Evolutionary conservation across 306 rosid genomes (phyloP), one percentile per base, ranked within the genome.

Genomic region (Abrus precatorius): DNA sequence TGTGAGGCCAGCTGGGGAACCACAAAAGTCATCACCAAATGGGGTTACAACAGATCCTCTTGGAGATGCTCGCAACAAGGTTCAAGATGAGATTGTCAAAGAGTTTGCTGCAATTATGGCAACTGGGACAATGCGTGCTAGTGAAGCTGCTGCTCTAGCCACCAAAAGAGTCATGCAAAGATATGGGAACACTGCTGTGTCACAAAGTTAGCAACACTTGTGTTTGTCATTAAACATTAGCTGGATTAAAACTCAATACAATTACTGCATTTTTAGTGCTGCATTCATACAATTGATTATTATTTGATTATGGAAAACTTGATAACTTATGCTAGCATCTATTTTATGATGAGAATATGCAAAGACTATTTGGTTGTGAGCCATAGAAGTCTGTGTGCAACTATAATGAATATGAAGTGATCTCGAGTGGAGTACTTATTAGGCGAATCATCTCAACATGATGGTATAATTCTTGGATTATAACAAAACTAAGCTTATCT

Each of bases 91-190:
- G 89, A 93, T 93, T 6, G 50, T 77, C 1, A 80, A 75, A 30
- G 99, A 96, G 80, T 96, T 93, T 85, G 92, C 91, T 5, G 90
- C 97, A 4, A 86, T 93, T 50, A 96, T 93, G 99, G 97, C 93
- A 3, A 87, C 91, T 0, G 98, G 98, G 40, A 89, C 99, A 11
- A 61, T 93, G 86, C 97, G 97, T 3, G 99, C 98, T 1, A 93
- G 99, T 12, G 98, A 96, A 81, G 99, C 99, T 27, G 99, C 99
- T 8, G 91, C 97, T 1, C 89, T 96, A 44, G 99, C 99, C 11
- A 93, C 99, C 0, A 93, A 65, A 68, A 87, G 93, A 85, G 99
- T 96, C 40, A 96, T 96, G 99, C 90, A 92, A 70, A 90, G 88
- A 88, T 88, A 93, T 12, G 97, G 97, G 2, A 90, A 84, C 3